Conservation (phyloP, 495 filamentous ascomycete species). For the Parmelia sp. region DNA sequence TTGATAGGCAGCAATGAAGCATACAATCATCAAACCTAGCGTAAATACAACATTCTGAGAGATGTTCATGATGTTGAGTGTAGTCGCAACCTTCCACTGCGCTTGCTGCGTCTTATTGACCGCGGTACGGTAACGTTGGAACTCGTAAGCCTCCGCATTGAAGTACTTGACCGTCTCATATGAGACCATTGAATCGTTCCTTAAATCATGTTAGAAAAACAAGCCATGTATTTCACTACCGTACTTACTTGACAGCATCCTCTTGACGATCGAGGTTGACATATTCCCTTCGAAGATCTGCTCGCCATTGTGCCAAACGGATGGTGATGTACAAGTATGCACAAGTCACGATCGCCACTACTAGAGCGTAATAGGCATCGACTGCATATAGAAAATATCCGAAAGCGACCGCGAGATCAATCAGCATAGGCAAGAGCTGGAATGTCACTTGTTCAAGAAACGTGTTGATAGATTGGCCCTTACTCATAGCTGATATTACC, state of each 20-base stretch:
- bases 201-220: slow-evolving; percentile 25
- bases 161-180: slow-evolving; percentile 99
- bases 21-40: slow-evolving; percentile 72
- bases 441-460: slow-evolving; percentile 96
- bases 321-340: slow-evolving; percentile 94
- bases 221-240: neutral
- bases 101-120: slow-evolving; percentile 76
- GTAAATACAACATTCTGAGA: slow-evolving; percentile 92
- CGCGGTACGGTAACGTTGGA: slow-evolving; percentile 72
- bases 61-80: slow-evolving; percentile 88
- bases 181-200: slow-evolving; percentile 93
- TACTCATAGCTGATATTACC: slow-evolving; percentile 88
- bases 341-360: slow-evolving; percentile 87
- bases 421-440: slow-evolving; percentile 86
- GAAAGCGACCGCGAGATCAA: slow-evolving; percentile 83
- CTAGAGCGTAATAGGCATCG: slow-evolving; percentile 87
- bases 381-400: slow-evolving; percentile 74
- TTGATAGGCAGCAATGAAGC: slow-evolving; percentile 85
- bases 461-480: slow-evolving; percentile 91
- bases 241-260: slow-evolving; percentile 75
- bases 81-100: slow-evolving; percentile 82
- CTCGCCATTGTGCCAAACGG: slow-evolving; percentile 88
- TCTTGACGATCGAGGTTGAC: slow-evolving; percentile 89
- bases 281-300: slow-evolving; percentile 85
- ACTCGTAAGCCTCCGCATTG: slow-evolving; percentile 92